These are phyloP conservation scores for Breviolum minutum DNA, from an alignment of 73 alveolate species.

Conservation along the genomic window DNA sequence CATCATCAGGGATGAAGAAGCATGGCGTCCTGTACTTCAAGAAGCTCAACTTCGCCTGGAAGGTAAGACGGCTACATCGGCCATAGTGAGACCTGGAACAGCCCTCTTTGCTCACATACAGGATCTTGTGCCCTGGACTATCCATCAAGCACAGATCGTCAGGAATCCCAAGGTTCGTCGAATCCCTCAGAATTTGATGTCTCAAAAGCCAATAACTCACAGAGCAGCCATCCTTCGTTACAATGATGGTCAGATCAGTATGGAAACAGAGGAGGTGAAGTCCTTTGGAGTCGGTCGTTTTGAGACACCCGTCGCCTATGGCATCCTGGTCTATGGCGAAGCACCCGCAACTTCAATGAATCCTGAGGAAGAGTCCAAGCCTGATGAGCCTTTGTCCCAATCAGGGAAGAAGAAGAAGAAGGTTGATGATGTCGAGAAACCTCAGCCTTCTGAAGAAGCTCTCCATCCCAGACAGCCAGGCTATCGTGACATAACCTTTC, in stretches of 20 bases:
- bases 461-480: neutral
- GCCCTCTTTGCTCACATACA: neutral
- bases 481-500: neutral
- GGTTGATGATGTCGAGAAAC: too few relatives aligned
- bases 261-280: neutral
- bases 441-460: too few relatives aligned
- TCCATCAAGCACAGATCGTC: neutral
- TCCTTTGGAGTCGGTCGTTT: neutral
- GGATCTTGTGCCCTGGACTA: neutral
- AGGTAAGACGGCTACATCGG: neutral
- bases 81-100: neutral
- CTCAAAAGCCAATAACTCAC: neutral
- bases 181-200: neutral
- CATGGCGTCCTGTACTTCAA: neutral
- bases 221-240: neutral
- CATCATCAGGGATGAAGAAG: neutral
- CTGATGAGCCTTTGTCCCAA: neutral
- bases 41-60: neutral
- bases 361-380: neutral
- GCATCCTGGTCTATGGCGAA: conserved; percentile 20
- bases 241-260: neutral
- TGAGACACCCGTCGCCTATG: neutral
- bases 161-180: neutral
- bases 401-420: neutral
- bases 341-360: neutral